Evolutionary conservation across 129 eudicot species (phyloP), one percentile per base, ranked within the genome.

Genomic region (Ambrosia trifida): DNA sequence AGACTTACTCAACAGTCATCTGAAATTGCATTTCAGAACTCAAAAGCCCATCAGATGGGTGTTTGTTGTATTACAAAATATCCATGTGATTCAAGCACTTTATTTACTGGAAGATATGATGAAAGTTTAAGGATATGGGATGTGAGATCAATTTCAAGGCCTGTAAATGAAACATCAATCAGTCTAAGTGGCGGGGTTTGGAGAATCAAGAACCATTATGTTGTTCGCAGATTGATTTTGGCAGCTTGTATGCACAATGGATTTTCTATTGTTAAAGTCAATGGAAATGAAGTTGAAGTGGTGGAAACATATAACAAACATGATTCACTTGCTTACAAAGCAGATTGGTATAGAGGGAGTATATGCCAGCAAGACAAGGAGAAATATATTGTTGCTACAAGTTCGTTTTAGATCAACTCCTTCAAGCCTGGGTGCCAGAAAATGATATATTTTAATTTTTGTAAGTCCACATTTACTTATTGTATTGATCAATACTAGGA

Each of bases 231-330:
- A 45, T 63, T 89, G 11, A 88, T 87, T 3, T 68, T 87, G 79
- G 83, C 96, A 8, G 97, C 98, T 53, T 94, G 96, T 76, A 89
- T 94, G 97, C 97, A 94, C 56, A 94, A 89, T 32, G 97, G 97
- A 12, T 94, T 93, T 82, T 79, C 95, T 44, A 69, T 89, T 61
- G 96, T 89, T 68, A 82, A 84, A 47, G 73, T 84, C 64, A 69
- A 74, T 4, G 85, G 73, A 59, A 70, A 61, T 75, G 62, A 66
- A 75, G 83, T 78, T 50, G 32, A 84, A 73, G 74, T 85, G 35
- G 72, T 77, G 69, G 85, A 84, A 78, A 85, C 88, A 1, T 87
- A 89, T 64, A 72, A 64, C 46, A 10, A 84, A 76, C 96, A 91
- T 19, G 87, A 67, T 20, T 91, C 96, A 7, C 94, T 91, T 79